Base-by-base conservation (phyloP, 345 rosid species). In the Cardiospermum halicacabum region DNA sequence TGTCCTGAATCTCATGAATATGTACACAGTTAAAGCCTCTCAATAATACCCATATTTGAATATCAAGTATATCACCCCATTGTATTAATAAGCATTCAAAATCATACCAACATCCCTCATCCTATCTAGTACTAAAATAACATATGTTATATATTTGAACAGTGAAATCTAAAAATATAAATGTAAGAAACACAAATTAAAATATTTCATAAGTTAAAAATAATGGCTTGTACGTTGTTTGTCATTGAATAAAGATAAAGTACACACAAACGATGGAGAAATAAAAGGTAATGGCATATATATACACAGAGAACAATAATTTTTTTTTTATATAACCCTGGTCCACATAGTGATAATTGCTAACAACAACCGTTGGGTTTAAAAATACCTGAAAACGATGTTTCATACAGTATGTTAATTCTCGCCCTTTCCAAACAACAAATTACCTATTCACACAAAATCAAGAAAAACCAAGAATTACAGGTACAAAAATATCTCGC, bases 331-430 rank as follows among this genome's bases (percentile, higher is more conserved):
- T n/a, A n/a, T n/a, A n/a, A n/a, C n/a, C 39, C 24, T n/a, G 15
- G 28, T 55, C 24, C 39, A 30, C 39, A 4, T 15, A 55, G 39
- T 4, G 31, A 30, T 9, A 9, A 4, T 32, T 28, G 12, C 2
- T 10, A 56, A 32, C 19, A 31, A 32, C 34, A 15, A 24, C n/a
- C 25, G 32, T 13, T 28, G 5, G 27, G 3, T 63, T 27, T 25
- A 57, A 24, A 15, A 53, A 40, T 81, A 89, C 99, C 99, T 81
- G 99, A 97, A 78, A 75, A 85, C 75, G 92, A 80, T 30, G 96
- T 89, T 82, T 89, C 97, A 66, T 87, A 94, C 76, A 75, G 91
- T 69, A 94, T 87, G 62, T 97, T 97, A 65, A 94, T 87, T 74
- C 99, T 85, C 30, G 88, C 82, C 55, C 99, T 95, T 70, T 89